phyloP scores from a whole-genome alignment of 192 early-diverging fungal species.

The Pilobolus umbonatus region DNA sequence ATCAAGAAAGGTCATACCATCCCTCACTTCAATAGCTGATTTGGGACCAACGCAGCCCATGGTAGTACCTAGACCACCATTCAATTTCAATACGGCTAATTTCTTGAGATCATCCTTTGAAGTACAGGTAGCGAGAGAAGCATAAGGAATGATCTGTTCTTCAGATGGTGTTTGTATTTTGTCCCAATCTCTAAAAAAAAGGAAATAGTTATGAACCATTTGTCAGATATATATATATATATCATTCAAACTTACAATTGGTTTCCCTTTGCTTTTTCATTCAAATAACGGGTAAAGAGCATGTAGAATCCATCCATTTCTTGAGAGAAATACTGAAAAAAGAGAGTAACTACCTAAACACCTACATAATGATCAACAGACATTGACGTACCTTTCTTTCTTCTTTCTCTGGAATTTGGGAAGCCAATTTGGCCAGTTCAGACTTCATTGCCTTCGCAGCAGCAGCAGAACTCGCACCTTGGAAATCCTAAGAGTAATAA shows the following conservation, averaged over 20 bases:
- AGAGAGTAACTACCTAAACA: not conserved
- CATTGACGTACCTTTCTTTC: slow-evolving; percentile 46
- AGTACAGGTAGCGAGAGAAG: slow-evolving; percentile 52
- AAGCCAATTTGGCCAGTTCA: slow-evolving; percentile 63
- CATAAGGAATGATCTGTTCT: slow-evolving; percentile 84
- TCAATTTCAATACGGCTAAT: slow-evolving; percentile 97
- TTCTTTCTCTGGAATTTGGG: slow-evolving; percentile 51
- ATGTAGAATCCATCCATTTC: slow-evolving; percentile 86
- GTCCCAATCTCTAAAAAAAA: slow-evolving; percentile 76
- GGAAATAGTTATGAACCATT: not conserved
- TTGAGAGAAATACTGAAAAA: slow-evolving; percentile 55
- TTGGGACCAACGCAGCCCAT: slow-evolving; percentile 99
- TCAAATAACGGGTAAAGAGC: slow-evolving; percentile 81
- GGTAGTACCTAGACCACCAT: slow-evolving; percentile 97
- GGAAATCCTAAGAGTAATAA: slow-evolving; percentile 45
- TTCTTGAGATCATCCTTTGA: slow-evolving; percentile 69
- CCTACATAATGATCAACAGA: not conserved
- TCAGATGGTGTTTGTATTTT: slow-evolving; percentile 88
- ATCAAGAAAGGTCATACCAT: slow-evolving; percentile 98
- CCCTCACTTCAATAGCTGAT: slow-evolving; percentile 96
- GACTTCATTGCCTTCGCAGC: slow-evolving; percentile 72
- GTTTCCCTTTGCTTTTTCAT: slow-evolving; percentile 69
- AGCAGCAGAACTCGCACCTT: slow-evolving; percentile 50
- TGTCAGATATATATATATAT: not conserved
- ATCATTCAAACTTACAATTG: slow-evolving; percentile 68